Evolutionary conservation across 768 basidiomycete species (phyloP).

Genomic region (Astraeus odoratus): DNA sequence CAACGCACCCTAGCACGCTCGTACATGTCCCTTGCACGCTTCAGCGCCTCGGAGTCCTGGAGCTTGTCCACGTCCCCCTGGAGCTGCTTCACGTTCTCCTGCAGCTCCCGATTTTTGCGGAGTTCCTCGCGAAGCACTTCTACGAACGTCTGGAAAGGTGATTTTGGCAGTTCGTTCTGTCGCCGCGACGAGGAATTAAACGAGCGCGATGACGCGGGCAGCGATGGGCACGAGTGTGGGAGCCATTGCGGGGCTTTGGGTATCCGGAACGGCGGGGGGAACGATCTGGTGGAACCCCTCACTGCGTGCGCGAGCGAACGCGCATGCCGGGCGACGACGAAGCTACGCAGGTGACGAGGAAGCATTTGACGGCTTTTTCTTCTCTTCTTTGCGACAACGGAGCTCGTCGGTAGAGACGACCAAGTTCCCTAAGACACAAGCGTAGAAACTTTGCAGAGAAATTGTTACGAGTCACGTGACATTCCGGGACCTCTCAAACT

Average conservation of each 20-base stretch:
- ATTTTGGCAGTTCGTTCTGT: constrained; percentile 67
- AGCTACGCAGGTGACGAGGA: constrained; percentile 40
- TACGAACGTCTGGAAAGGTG: constrained; percentile 94
- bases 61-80: constrained; percentile 97
- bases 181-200: constrained; percentile 66
- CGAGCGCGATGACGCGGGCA: constrained; percentile 15
- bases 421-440: too few relatives aligned
- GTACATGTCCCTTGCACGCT: constrained; percentile 83
- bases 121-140: constrained; percentile 91
- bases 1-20: constrained; percentile 89
- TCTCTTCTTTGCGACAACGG: too few relatives aligned
- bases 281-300: constrained; percentile 7
- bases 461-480: background rate
- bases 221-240: background rate
- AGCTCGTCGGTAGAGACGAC: background rate
- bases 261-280: constrained; percentile 27
- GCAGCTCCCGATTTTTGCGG: constrained; percentile 87
- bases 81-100: constrained; percentile 95
- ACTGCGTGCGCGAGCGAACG: constrained; percentile 19
- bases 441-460: background rate
- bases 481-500: background rate
- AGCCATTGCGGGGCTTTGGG: constrained; percentile 7
- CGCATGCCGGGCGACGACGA: constrained; percentile 24
- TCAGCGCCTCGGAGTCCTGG: constrained; percentile 96
- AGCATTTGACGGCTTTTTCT: constrained; percentile 27